Conservation (phyloP, 2,329 filamentous ascomycete species). For the Onygenales sp. region DNA sequence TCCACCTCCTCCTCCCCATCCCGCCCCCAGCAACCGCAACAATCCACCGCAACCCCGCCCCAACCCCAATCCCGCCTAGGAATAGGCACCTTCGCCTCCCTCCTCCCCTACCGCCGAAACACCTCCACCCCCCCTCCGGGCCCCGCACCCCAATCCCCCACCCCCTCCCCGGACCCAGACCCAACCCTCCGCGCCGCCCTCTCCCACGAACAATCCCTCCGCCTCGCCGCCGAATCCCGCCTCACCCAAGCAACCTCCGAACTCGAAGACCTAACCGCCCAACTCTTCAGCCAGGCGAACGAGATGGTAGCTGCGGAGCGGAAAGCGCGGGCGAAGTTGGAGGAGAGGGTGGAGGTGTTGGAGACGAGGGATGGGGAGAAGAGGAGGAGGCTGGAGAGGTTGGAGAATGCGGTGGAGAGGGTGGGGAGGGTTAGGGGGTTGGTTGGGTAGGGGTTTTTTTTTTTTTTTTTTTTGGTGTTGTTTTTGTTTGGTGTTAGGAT, state of each 20-base stretch:
- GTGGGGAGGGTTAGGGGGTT: constrained; percentile 50
- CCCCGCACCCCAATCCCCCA: constrained; percentile 9
- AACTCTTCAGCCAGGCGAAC: constrained; percentile 54
- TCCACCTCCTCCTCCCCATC: constrained; percentile 15
- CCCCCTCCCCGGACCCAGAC: constrained; percentile 4
- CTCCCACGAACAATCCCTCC: constrained; percentile 44
- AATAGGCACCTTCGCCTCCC: constrained; percentile 28
- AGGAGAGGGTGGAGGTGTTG: constrained; percentile 38
- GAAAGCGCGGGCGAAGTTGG: constrained; percentile 45
- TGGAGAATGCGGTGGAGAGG: constrained; percentile 48
- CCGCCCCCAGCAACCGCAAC: constrained; percentile 16
- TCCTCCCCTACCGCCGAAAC: constrained; percentile 27
- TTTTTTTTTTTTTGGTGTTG: neutral
- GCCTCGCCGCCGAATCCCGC: constrained; percentile 49
- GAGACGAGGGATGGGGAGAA: constrained; percentile 41
- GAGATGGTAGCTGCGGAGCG: constrained; percentile 58
- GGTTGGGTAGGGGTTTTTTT: constrained; percentile 20
- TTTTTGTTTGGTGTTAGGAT: neutral
- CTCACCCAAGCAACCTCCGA: constrained; percentile 46
- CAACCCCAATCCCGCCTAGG: constrained; percentile 28
- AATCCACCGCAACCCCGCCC: constrained; percentile 17
- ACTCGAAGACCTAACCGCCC: constrained; percentile 52
- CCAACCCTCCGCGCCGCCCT: constrained; percentile 43
- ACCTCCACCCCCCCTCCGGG: constrained; percentile 13
- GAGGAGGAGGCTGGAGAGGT: constrained; percentile 41